These are phyloP conservation scores for Ramaria rubella DNA, from an alignment of 768 basidiomycete genomes.

Conservation along the genomic window DNA sequence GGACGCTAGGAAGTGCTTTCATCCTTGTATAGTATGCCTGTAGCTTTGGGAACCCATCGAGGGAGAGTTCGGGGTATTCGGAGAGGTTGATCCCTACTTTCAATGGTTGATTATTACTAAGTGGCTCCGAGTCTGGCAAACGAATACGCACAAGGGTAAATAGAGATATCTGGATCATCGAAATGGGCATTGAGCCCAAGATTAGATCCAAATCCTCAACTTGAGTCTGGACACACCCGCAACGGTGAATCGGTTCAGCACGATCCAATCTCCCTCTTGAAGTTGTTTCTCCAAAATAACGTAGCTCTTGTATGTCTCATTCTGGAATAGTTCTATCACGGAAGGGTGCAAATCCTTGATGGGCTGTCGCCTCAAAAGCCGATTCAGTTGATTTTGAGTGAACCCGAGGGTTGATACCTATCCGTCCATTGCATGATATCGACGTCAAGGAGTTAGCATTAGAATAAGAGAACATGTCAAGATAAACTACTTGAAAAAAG, in stretches of 20 bases:
- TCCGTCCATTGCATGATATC: too few relatives aligned
- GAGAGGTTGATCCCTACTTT: neutral
- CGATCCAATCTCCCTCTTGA: conserved; percentile 2
- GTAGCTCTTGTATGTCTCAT: conserved; percentile 15
- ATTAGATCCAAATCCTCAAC: neutral
- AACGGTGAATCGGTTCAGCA: neutral
- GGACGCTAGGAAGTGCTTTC: neutral
- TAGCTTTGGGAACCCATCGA: neutral
- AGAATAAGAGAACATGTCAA: neutral
- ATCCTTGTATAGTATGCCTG: neutral
- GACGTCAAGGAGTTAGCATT: too few relatives aligned
- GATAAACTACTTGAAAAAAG: neutral
- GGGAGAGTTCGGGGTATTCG: neutral
- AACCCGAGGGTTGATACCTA: conserved; percentile 5
- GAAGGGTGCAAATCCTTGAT: conserved; percentile 14
- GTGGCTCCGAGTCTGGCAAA: too few relatives aligned
- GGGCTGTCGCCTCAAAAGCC: conserved; percentile 14
- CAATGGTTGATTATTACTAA: too few relatives aligned
- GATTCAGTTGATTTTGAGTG: conserved; percentile 6
- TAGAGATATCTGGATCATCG: neutral
- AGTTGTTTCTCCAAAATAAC: conserved; percentile 16
- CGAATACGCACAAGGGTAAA: neutral
- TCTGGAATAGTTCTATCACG: conserved; percentile 14
- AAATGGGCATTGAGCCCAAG: too few relatives aligned
- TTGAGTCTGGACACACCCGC: conserved; percentile 1